Evolutionary conservation across 2,329 filamentous ascomycete genomes (phyloP), one percentile per base, ranked within the genome.

Genomic region (Nemania sp.): DNA sequence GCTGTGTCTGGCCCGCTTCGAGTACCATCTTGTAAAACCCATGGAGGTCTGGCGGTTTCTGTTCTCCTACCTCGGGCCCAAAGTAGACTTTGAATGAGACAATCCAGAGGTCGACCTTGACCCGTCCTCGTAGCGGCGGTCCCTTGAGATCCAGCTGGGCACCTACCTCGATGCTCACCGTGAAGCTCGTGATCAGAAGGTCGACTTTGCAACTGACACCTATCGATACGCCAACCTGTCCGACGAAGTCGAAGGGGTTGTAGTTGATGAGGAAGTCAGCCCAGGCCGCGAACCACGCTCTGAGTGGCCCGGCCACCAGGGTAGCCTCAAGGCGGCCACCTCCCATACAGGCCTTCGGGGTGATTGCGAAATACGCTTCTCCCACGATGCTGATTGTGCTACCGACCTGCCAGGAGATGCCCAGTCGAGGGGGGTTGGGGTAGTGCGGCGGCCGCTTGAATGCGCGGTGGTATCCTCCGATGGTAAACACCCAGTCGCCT

Each of bases 221-320:
- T 22, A 42, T 17, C 3, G 23, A 42, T 15, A 45, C 9, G 5
- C 42, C 28, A n/a, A 34, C 19, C 42, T 23, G 3, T 7, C n/a
- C 36, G 15, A 41, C 2, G 24, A 49, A 43, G 30, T 42, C 6
- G 22, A 51, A 51, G 20, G 40, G 48, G 3, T 44, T 4, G 23
- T 39, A 51, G 8, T 44, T 22, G 23, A 51, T 51, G 9, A 51
- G 20, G 30, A 44, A 30, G 23, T 51, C 31, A 6, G 40, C 39
- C 1, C 9, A 37, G 5, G 40, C 48, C 11, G 34, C 15, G 23
- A 51, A 39, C 30, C 31, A 51, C 1, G 48, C 48, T 5, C n/a
- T 8, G 3, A 50, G 19, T 3, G 28, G 20, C 4, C 47, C 47
- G 4, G 12, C 14, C 11, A 11, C 4, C 2, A 50, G 30, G 6